Percentiles rank a stretch among this genome's conserved stretches.
Evolutionary conservation across 2,329 filamentous ascomycete species (phyloP).

Genomic region (Ilyonectria destructans): DNA sequence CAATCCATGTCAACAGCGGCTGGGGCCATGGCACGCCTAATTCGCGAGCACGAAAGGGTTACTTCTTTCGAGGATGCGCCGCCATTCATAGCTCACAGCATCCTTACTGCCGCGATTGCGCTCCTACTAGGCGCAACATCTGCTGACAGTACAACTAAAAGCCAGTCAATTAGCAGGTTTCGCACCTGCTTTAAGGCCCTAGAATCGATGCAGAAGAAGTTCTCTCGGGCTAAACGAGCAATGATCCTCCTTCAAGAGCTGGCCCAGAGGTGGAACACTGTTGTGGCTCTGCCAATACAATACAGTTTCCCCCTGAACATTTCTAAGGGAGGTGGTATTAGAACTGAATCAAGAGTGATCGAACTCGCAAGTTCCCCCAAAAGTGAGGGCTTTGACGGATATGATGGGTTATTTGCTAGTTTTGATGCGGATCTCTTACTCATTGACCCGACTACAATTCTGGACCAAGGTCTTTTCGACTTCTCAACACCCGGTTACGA

Average conservation of each 20-base stretch:
- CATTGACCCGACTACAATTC: neutral
- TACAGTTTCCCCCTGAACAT: conserved; percentile 9
- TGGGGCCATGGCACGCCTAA: neutral
- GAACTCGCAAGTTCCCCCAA: neutral
- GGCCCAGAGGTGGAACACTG: conserved; percentile 3
- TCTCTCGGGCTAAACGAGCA: conserved; percentile 1
- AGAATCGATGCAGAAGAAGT: conserved; percentile 1
- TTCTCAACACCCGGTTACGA: neutral
- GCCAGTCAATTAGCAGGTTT: conserved; percentile 7
- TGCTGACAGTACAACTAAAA: neutral
- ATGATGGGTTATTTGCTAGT: neutral
- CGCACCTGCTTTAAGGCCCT: neutral
- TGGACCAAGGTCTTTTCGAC: neutral
- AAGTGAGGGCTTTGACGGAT: neutral
- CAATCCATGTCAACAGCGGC: neutral
- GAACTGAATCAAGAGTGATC: neutral
- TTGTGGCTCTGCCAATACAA: conserved; percentile 14
- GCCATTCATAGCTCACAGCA: conserved; percentile 8
- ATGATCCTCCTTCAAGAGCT: conserved; percentile 3
- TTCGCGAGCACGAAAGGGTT: conserved; percentile 8
- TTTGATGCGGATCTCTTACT: neutral
- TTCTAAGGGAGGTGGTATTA: neutral
- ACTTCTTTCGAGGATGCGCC: neutral
- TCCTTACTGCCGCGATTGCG: conserved; percentile 17
- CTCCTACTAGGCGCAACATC: conserved; percentile 11